Evolutionary conservation across 768 basidiomycete species (phyloP).

Genomic region (Serendipita vermifera): DNA sequence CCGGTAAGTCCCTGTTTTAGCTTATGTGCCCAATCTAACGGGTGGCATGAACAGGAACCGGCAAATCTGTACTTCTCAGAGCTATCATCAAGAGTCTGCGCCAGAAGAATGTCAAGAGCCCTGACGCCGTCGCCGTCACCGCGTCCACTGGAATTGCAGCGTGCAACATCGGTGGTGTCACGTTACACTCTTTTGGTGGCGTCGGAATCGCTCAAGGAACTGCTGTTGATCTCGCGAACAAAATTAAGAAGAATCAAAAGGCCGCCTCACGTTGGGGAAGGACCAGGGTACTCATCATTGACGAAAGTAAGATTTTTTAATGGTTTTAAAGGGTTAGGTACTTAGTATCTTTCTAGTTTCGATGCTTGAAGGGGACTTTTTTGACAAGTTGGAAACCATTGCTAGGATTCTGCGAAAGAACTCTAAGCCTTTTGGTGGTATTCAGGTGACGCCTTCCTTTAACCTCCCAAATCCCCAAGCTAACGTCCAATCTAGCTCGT

Average conservation of each 20-base stretch:
- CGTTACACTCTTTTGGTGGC: slow-evolving; percentile 91
- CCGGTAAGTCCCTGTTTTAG: slow-evolving; percentile 45
- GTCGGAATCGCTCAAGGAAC: slow-evolving; percentile 70
- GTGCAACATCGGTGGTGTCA: slow-evolving; percentile 93
- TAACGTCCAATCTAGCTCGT: slow-evolving; percentile 42
- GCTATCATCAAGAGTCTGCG: slow-evolving; percentile 74
- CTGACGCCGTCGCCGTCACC: slow-evolving; percentile 80
- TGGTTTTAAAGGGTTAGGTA: slow-evolving; percentile 61
- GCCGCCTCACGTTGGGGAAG: slow-evolving; percentile 65
- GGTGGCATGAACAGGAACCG: slow-evolving; percentile 56
- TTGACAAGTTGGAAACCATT: slow-evolving; percentile 76
- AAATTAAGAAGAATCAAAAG: slow-evolving; percentile 74
- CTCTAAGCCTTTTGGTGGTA: slow-evolving; percentile 73
- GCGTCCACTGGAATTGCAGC: slow-evolving; percentile 96
- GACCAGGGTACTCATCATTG: slow-evolving; percentile 54
- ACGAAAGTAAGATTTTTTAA: slow-evolving; percentile 38
- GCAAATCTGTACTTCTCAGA: slow-evolving; percentile 87
- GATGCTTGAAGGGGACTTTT: slow-evolving; percentile 89
- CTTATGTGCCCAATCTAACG: background rate
- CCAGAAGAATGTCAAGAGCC: slow-evolving; percentile 36
- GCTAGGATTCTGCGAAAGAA: slow-evolving; percentile 51
- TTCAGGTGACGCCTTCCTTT: slow-evolving; percentile 77
- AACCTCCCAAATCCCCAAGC: background rate
- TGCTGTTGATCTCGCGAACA: slow-evolving; percentile 46
- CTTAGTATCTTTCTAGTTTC: slow-evolving; percentile 47